Evolutionary conservation across 179 eudicot species (phyloP), one percentile per base, ranked within the genome.

Genomic region (Spinacia oleracea): DNA sequence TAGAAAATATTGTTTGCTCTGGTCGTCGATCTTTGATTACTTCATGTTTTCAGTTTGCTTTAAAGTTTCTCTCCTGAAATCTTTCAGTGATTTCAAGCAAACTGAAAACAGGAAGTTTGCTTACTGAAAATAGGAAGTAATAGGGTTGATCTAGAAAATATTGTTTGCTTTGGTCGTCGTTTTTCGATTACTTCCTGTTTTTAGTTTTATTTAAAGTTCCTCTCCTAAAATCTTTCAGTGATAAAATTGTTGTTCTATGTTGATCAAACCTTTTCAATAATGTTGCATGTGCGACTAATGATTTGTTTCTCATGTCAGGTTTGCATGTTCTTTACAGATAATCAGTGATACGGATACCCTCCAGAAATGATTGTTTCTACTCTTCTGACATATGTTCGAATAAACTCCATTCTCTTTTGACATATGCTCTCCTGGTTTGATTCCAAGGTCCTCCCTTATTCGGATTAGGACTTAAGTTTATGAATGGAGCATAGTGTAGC

Each of bases 341-440:
- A 20, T 62, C 64, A 46, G 73, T 76, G 76, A 67, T 56, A n/a
- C n/a, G n/a, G n/a, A n/a, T n/a, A 72, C 76, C 55, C 53, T 50
- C 55, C 31, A 77, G 81, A 79, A 58, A 91, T 93, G 97, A 81
- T 86, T 67, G 83, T 93, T 74, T 84, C 91, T 53, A 93, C 90
- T 58, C 90, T 93, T 66, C 80, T 93, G 38, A 93, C 92, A 23
- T 93, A 97, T 9, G 97, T 89, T 74, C 97, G 94, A 78, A 89
- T 93, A 79, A 93, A 93, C 74, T 81, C 83, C 64, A 86, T 77
- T 32, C 75, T 93, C 29, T 7, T 67, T 18, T 38, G 7, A 20
- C n/a, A n/a, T n/a, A n/a, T n/a, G n/a, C n/a, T n/a, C n/a, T n/a
- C n/a, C n/a, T 59, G 4, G 64, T 25, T 59, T 25, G 29, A 1